Base-by-base conservation (phyloP, 78 protist species). In the Bodo saltans region DNA sequence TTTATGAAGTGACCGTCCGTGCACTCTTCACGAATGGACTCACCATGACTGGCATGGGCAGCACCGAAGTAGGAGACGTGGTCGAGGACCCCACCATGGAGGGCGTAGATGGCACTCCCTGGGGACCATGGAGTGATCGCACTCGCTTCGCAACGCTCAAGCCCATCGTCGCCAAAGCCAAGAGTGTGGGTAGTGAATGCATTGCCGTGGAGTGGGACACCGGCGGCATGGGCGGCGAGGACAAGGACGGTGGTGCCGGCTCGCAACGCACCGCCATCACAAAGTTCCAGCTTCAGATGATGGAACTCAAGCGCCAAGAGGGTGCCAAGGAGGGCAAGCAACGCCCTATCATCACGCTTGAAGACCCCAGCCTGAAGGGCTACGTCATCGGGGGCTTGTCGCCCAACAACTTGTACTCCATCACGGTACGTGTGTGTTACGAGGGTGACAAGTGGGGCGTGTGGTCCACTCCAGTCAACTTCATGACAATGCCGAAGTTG, bases 391-490 rank as follows among this genome's bases (percentile, higher is more conserved):
- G 12, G 8, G 34, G 4, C 17, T 12, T 76, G 34, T 38, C 12
- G 25, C 42, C 35, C 4, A 27, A 8, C 37, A 76, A 47, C 23
- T 29, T 17, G 34, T 76, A 76, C 69, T 23, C 81, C 28, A 27
- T 76, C 37, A 39, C 81, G 1, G 60, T 76, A 26, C 35, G 81
- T 12, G 81, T 76, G 41, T 76, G 81, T 39, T 76, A 76, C 69
- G 81, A 76, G 34, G 60, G 34, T 2, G 81, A 76, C 32, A 17
- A 38, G 67, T 76, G 81, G 81, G 81, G 81, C 39, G 42, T 76
- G 41, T 76, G 81, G 81, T 42, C 69, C 53, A 4, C 8, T 2
- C 69, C 53, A 12, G 41, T 76, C 1, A 2, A 8, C n/a, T 67
- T 39, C 37, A 11, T 76, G 12, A 76, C 81, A 2, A 47, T 4